phyloP scores from a whole-genome alignment of 495 filamentous ascomycete species.

The Aspergillus sparsus region DNA sequence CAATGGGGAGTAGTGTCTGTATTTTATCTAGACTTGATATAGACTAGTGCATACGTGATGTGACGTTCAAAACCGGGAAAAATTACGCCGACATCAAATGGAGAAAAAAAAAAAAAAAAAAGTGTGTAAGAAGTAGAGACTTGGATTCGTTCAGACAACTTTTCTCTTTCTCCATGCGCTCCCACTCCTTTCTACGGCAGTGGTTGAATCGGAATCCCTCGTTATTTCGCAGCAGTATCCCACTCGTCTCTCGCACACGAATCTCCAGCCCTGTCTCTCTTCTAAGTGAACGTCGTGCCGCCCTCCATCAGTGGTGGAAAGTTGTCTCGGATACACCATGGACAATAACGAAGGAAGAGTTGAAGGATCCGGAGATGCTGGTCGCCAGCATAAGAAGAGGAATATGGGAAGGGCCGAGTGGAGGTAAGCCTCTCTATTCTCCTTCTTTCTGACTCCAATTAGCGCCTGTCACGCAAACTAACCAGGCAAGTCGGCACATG shows the following conservation, averaged over 20 bases:
- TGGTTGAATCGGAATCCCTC: conserved; percentile 13
- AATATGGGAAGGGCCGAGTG: conserved; percentile 68
- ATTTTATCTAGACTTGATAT: neutral
- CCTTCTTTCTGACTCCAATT: neutral
- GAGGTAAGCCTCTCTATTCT: conserved; percentile 48
- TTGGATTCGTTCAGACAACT: no score
- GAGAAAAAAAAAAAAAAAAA: neutral
- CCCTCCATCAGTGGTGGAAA: conserved; percentile 7
- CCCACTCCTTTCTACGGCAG: conserved; percentile 18
- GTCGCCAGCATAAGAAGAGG: conserved; percentile 57
- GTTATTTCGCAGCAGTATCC: conserved; percentile 4
- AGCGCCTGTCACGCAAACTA: conserved; percentile 42
- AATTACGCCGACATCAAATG: conserved; percentile 2
- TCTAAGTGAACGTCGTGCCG: neutral
- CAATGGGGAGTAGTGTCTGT: neutral
- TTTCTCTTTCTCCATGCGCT: conserved; percentile 21
- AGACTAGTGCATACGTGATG: conserved; percentile 2
- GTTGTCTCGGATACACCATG: conserved; percentile 29
- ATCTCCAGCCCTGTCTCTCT: neutral
- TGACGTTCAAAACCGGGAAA: neutral
- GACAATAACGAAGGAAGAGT: conserved; percentile 44
- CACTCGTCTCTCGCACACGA: conserved; percentile 5
- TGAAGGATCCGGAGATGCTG: conserved; percentile 38
- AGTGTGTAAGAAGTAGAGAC: neutral
- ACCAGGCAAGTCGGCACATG: conserved; percentile 61